These are phyloP conservation scores for Trypethelium eluteriae DNA, from an alignment of 495 filamentous ascomycete genomes.

Conservation along the genomic window DNA sequence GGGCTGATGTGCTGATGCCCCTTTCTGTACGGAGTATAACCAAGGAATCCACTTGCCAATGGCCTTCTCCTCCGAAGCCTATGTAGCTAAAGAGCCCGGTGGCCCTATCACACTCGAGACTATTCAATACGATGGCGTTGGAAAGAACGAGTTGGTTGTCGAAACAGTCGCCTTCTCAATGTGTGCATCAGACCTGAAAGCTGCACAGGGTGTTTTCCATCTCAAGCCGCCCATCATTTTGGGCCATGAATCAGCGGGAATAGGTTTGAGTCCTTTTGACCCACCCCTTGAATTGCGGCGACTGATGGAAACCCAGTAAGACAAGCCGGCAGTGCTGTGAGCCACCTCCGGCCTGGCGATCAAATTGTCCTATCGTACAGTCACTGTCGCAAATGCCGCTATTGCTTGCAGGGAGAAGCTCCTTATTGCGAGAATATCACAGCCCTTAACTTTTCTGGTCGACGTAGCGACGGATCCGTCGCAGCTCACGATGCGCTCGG, in stretches of 20 bases:
- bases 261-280: background rate
- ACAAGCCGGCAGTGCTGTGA: conserved; percentile 15
- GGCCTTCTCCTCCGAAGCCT: conserved; percentile 16
- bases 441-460: conserved; percentile 16
- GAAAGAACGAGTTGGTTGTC: conserved; percentile 15
- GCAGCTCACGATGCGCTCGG: conserved; percentile 13
- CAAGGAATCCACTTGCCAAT: conserved; percentile 5
- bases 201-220: conserved; percentile 18
- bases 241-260: conserved; percentile 20
- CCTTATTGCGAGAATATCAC: conserved; percentile 18
- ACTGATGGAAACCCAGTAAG: conserved; percentile 11
- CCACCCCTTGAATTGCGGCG: no score
- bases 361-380: conserved; percentile 16
- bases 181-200: conserved; percentile 18
- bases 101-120: conserved; percentile 15
- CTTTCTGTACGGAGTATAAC: no score
- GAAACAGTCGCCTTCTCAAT: conserved; percentile 18
- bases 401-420: conserved; percentile 14
- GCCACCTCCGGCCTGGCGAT: conserved; percentile 18
- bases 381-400: conserved; percentile 15
- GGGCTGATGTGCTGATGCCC: no score
- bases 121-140: conserved; percentile 16
- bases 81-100: conserved; percentile 12
- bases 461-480: conserved; percentile 10
- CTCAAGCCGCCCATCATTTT: conserved; percentile 21